phyloP scores from a whole-genome alignment of 2,329 filamentous ascomycete species.

The Cladophialophora exuberans region DNA sequence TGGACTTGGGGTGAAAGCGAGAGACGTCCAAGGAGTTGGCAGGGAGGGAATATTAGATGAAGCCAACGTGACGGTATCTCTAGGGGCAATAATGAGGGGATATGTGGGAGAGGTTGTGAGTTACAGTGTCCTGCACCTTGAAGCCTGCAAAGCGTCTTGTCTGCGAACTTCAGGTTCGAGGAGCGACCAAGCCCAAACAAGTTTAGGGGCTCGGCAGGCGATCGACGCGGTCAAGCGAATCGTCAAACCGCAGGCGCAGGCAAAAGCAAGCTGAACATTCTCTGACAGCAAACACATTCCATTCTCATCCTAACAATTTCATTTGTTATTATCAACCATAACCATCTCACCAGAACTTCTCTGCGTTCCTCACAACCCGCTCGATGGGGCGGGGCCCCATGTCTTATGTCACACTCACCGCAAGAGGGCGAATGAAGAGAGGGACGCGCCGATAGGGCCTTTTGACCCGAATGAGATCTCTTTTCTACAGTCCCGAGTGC shows the following conservation, averaged over 20 bases:
- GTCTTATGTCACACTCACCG: too few species aligned
- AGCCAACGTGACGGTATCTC: not conserved
- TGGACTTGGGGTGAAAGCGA: not conserved
- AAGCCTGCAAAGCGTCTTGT: constrained; percentile 13
- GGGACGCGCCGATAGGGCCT: too few species aligned
- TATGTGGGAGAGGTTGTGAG: constrained; percentile 1
- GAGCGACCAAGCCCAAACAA: constrained; percentile 2
- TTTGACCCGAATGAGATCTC: too few species aligned
- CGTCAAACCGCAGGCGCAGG: not conserved
- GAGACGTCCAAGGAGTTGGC: not conserved
- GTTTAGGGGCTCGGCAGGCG: constrained; percentile 11
- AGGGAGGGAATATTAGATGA: not conserved
- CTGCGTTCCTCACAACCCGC: too few species aligned
- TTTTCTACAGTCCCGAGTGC: too few species aligned
- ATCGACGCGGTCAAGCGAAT: constrained; percentile 6
- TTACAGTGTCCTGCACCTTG: constrained; percentile 8
- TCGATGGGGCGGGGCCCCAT: too few species aligned
- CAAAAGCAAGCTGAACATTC: constrained; percentile 4
- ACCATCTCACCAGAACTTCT: too few species aligned
- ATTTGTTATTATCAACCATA: not conserved
- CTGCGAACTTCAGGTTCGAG: constrained; percentile 6
- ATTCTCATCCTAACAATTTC: not conserved
- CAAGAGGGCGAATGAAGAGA: too few species aligned
- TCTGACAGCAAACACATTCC: constrained; percentile 5
- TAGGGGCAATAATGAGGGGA: not conserved